These are phyloP conservation scores for Cytauxzoon felis DNA, from an alignment of 169 alveolate genomes.

Conservation along the genomic window DNA sequence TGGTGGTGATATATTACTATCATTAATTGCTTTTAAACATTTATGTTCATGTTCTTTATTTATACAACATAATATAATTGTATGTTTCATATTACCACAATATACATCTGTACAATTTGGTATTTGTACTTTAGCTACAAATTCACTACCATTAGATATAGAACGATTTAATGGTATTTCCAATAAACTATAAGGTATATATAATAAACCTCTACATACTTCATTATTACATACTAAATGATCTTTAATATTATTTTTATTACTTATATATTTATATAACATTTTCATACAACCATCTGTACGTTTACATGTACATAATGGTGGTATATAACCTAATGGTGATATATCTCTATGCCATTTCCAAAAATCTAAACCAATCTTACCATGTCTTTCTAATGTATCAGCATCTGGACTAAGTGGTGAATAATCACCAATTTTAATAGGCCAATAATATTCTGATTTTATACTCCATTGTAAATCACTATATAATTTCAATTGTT, in stretches of 20 bases:
- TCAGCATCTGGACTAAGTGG: constrained; percentile 66
- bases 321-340: constrained; percentile 63
- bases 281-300: constrained; percentile 10
- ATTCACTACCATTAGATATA: constrained; percentile 63
- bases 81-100: constrained; percentile 71
- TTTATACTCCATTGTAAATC: constrained; percentile 30
- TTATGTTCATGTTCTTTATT: constrained; percentile 62
- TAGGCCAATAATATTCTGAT: constrained; percentile 6
- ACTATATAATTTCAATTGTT: constrained; percentile 9
- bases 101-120: constrained; percentile 73
- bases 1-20: constrained; percentile 50
- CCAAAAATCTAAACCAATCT: constrained; percentile 62
- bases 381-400: constrained; percentile 41
- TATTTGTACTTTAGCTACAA: constrained; percentile 50
- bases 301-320: constrained; percentile 59
- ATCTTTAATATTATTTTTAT: constrained; percentile 26
- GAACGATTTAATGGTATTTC: constrained; percentile 67
- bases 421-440: constrained; percentile 45
- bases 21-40: constrained; percentile 59
- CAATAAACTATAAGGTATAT: constrained; percentile 70
- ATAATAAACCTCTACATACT: constrained; percentile 70
- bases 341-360: constrained; percentile 50
- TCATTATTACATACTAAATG: constrained; percentile 60
- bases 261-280: constrained; percentile 19
- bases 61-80: constrained; percentile 66